A percentile compares a stretch with the other conserved stretches of the same genome.
These are phyloP conservation scores for Crithidia mellificae DNA, from an alignment of 208 protist genomes.

Conservation along the genomic window DNA sequence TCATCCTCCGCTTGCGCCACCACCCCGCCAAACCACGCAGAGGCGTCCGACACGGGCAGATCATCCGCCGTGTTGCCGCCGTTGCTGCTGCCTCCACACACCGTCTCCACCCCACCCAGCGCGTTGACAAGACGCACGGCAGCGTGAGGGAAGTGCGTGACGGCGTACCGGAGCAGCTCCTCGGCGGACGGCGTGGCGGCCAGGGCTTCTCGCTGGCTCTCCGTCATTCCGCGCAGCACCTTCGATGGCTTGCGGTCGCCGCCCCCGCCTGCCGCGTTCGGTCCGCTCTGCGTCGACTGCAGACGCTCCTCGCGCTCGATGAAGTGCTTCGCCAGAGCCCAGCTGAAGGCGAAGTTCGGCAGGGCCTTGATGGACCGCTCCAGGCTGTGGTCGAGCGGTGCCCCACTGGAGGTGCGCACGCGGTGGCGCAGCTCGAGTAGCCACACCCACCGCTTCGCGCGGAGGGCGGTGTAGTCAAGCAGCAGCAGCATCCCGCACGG, in stretches of 20 bases:
- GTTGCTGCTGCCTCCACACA: constrained; percentile 14
- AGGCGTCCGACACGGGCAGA: constrained; percentile 24
- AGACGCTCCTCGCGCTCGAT: constrained; percentile 54
- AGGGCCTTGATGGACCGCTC: constrained; percentile 39
- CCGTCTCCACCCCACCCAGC: constrained; percentile 37
- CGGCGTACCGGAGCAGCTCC: constrained; percentile 51
- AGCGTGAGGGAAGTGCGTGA: constrained; percentile 59
- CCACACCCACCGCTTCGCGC: constrained; percentile 80
- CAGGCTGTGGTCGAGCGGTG: constrained; percentile 13
- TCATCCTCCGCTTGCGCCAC: constrained; percentile 4
- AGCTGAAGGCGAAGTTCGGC: constrained; percentile 80
- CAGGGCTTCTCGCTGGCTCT: constrained; percentile 33
- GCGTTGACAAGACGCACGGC: constrained; percentile 57
- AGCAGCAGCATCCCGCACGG: constrained; percentile 61
- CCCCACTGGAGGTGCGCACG: neutral
- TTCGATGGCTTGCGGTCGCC: constrained; percentile 37
- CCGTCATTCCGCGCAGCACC: constrained; percentile 56
- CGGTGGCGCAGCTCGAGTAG: constrained; percentile 57
- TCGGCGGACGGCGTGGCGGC: constrained; percentile 39
- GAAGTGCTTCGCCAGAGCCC: constrained; percentile 71
- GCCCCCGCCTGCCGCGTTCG: constrained; percentile 4
- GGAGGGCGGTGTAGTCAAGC: constrained; percentile 81
- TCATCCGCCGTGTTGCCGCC: neutral
- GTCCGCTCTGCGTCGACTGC: too few species aligned
- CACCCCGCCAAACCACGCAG: constrained; percentile 16